Base-by-base conservation (phyloP, 2,329 filamentous ascomycete species). In the Xylariaceae sp. region DNA sequence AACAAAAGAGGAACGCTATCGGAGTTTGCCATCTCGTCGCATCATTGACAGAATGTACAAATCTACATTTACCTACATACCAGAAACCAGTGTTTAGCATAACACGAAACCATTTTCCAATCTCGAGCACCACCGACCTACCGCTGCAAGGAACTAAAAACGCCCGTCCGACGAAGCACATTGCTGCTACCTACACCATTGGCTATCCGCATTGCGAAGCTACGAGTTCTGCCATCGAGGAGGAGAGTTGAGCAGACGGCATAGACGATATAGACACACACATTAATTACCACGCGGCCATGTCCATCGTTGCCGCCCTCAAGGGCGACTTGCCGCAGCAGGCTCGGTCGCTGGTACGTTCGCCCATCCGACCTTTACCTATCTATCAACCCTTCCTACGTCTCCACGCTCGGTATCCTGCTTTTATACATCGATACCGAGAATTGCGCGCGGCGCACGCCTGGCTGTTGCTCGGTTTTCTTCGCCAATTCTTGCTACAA, bases 311-410 rank as follows among this genome's bases (percentile, higher is more conserved):
- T 31, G 51, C 57, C 43, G 58, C 62, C 48, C 57, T 66, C 39
- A 73, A 70, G 57, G 73, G 73, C 60, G 70, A 76, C 46, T 65
- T 73, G 63, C 70, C 74, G 43, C 70, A 74, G 48, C 73, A 78
- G 64, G 71, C 71, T 40, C 67, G 73, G 56, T 77, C 74, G 47
- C 59, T 77, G 57, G 73, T 77, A 59, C 60, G 72, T 28, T 13
- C n/a, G 13, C 5, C 9, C 26, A 9, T 9, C 34, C 21, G 31
- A 35, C 27, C 27, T 26, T 6, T 15, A 31, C 32, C 16, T 26
- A 11, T 17, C 31, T 23, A 34, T 17, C 11, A 17, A 24, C 18
- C 21, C 6, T 13, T 4, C 9, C 13, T 24, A n/a, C n/a, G n/a
- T n/a, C n/a, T n/a, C n/a, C n/a, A n/a, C n/a, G n/a, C n/a, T n/a